Percentiles rank a stretch among this genome's conserved stretches.
Evolutionary conservation across 805 yeast species (phyloP).

Genomic region (Yamadazyma laniorum): DNA sequence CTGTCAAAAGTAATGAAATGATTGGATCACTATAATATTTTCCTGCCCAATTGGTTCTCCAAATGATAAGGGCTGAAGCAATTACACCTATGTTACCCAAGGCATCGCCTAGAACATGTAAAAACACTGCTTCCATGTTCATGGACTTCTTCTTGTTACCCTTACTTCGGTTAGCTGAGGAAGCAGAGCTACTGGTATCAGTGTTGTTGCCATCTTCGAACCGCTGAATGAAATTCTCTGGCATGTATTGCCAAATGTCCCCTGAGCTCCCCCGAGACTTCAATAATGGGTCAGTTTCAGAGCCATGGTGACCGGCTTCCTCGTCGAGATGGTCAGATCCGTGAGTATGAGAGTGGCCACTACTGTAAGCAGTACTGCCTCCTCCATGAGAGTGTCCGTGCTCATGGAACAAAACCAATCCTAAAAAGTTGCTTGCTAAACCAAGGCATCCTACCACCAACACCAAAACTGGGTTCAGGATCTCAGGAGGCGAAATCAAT

Average conservation of each 20-base stretch:
- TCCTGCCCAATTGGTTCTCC: constrained; percentile 93
- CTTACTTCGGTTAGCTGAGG: neutral
- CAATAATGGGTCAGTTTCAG: constrained; percentile 7
- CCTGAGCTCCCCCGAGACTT: constrained; percentile 9
- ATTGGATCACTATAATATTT: constrained; percentile 81
- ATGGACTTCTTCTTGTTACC: constrained; percentile 54
- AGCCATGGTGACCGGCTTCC: constrained; percentile 2
- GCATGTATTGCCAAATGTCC: constrained; percentile 39
- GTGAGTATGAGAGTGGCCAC: constrained; percentile 4
- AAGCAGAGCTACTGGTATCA: neutral
- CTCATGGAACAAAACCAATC: constrained; percentile 86
- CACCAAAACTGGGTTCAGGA: constrained; percentile 80
- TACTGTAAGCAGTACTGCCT: neutral
- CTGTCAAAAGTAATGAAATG: constrained; percentile 80
- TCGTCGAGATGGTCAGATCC: neutral
- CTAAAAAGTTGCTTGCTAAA: constrained; percentile 74
- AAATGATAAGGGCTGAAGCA: constrained; percentile 81
- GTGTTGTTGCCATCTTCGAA: constrained; percentile 28
- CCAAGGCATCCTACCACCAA: constrained; percentile 83
- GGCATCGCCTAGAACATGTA: constrained; percentile 96
- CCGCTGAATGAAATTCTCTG: constrained; percentile 46
- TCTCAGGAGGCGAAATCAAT: constrained; percentile 73
- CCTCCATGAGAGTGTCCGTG: constrained; percentile 44
- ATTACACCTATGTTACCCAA: constrained; percentile 94
- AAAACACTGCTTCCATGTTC: constrained; percentile 95